Conservation (phyloP, 1,284 basidiomycete genomes). For the Xanthoconium separans region DNA sequence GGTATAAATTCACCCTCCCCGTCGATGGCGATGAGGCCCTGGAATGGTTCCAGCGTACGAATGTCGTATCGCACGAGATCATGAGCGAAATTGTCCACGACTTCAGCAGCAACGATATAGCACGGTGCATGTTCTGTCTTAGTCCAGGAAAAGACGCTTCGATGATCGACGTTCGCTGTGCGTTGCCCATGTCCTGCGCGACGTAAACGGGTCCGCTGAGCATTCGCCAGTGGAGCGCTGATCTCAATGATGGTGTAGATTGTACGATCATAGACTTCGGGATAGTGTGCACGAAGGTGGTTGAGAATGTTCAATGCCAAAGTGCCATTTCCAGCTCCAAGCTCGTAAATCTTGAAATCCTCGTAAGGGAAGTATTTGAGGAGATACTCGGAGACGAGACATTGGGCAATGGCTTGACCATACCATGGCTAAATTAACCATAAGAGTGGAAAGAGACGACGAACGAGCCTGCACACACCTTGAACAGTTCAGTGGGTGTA, state of each 20-base stretch:
- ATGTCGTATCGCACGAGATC: constrained; percentile 92
- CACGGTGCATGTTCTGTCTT: constrained; percentile 79
- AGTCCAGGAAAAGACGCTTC: constrained; percentile 89
- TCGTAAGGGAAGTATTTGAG: constrained; percentile 94
- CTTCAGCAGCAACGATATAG: constrained; percentile 93
- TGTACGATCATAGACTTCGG: constrained; percentile 90
- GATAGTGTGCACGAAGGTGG: constrained; percentile 76
- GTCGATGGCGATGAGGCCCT: constrained; percentile 84
- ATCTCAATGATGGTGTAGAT: constrained; percentile 95
- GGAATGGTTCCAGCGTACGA: constrained; percentile 75
- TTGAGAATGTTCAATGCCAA: constrained; percentile 87
- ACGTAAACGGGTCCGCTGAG: constrained; percentile 53
- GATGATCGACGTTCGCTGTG: constrained; percentile 73
- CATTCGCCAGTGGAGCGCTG: constrained; percentile 70
- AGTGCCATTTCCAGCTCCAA: constrained; percentile 97
- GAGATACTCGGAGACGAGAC: constrained; percentile 88
- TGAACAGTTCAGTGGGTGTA: constrained; percentile 97
- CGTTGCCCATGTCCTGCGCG: constrained; percentile 34
- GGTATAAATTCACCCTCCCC: constrained; percentile 82
- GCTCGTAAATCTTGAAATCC: constrained; percentile 94
- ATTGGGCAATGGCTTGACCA: constrained; percentile 86
- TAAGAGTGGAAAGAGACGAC: constrained; percentile 8
- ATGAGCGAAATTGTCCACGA: constrained; percentile 97
- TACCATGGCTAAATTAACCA: constrained; percentile 76
- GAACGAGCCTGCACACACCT: constrained; percentile 54